Conservation (phyloP, 1,139 yeast species). For the Magnusiomyces fungicola region DNA sequence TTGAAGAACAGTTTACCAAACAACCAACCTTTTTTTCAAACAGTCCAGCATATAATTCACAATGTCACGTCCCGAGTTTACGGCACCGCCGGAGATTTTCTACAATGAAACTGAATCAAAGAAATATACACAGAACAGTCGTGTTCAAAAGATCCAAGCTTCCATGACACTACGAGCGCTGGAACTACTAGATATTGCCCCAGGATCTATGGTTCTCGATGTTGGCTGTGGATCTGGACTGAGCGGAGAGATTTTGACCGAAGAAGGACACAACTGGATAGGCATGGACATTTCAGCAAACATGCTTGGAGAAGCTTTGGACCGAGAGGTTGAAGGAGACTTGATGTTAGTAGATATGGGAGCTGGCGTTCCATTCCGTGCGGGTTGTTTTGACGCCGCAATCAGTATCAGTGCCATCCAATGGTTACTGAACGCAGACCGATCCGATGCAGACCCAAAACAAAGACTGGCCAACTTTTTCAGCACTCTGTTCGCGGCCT, state of each 20-base stretch:
- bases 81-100: slow-evolving; percentile 96
- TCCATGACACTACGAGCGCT: slow-evolving; percentile 93
- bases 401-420: slow-evolving; percentile 92
- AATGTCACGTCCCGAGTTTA: slow-evolving; percentile 96
- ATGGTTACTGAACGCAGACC: slow-evolving; percentile 97
- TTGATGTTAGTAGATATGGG: slow-evolving; percentile 89
- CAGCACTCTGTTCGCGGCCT: slow-evolving; percentile 76
- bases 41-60: slow-evolving; percentile 2
- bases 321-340: slow-evolving; percentile 91
- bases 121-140: slow-evolving; percentile 85
- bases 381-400: slow-evolving; percentile 97
- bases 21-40: no score
- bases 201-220: slow-evolving; percentile 68
- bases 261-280: slow-evolving; percentile 91
- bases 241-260: slow-evolving; percentile 87
- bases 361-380: slow-evolving; percentile 85
- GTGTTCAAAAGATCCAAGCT: slow-evolving; percentile 97
- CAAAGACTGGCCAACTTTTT: slow-evolving; percentile 73
- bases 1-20: no score
- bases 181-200: slow-evolving; percentile 69
- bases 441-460: slow-evolving; percentile 77
- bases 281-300: slow-evolving; percentile 97
- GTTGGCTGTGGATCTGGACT: slow-evolving; percentile 97
- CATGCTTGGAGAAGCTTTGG: slow-evolving; percentile 92
- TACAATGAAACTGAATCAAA: slow-evolving; percentile 84